Base-by-base conservation (phyloP, 805 yeast genomes). In the Metschnikowia gelsemii region DNA sequence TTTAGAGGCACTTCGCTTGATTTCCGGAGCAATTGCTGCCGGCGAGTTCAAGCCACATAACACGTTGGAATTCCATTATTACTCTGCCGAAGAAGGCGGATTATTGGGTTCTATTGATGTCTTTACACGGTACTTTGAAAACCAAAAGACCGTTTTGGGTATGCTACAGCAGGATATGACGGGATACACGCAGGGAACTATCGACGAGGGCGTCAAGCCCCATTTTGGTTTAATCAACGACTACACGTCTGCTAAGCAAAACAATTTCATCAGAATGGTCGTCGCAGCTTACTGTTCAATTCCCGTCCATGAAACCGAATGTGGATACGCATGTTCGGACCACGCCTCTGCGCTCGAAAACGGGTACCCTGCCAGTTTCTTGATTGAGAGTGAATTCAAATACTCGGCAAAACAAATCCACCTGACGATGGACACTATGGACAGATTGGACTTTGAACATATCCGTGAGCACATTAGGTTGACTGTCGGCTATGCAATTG, bases 151-250 rank as follows among this genome's bases (percentile, higher is more conserved):
- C 6, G 88, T 91, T 17, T 75, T 80, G 22, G 89, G 90, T 4
- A 84, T 89, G 93, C 68, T 91, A 28, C 96, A 91, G 63, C 95
- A 88, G 60, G 99, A 91, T 60, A 90, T 90, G 96, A 85, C 96
- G 2, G 96, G 96, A 0, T 87, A 72, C 57, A 76, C 82, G 2
- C 68, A 71, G 24, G 75, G 72, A 30, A 66, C 81, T 29, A 57
- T 64, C 28, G 78, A 72, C 48, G 64, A 49, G 21, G 83, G 74
- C 43, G 66, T 59, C 52, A 80, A 69, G 61, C 88, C 78, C 31
- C 80, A 79, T 59, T 74, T 90, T 53, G 96, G 96, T n/a, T 71
- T 91, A 32, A 79, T 89, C 43, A 76, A 78, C 2, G 96, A 88
- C 66, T 80, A 75, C 59, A 80, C 84, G 1, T 71, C 80, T 19